phyloP scores from a whole-genome alignment of 495 filamentous ascomycete genomes.

The Hyaloscypha variabilis region DNA sequence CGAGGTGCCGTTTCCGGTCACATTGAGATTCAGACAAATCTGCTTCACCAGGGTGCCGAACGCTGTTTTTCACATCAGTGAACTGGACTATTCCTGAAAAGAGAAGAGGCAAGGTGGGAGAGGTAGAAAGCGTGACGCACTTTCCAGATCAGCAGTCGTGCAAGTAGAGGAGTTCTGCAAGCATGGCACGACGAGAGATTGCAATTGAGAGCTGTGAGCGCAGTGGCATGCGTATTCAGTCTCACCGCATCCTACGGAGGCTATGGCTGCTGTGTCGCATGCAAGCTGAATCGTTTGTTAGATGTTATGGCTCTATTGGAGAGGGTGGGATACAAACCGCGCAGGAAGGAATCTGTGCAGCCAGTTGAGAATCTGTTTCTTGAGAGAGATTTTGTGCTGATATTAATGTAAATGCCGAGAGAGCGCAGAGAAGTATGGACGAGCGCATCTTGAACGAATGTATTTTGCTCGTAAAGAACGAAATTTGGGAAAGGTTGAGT shows the following conservation, averaged over 20 bases:
- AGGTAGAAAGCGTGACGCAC: conserved; percentile 4
- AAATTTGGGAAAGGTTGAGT: not conserved
- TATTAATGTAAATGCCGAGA: not conserved
- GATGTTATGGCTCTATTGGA: not conserved
- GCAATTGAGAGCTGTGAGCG: not conserved
- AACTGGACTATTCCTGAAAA: not conserved
- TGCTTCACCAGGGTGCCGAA: not conserved
- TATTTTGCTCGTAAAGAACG: not conserved
- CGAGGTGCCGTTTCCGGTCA: not conserved
- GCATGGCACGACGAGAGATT: not conserved
- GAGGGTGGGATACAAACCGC: not conserved
- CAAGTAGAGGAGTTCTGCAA: conserved; percentile 1
- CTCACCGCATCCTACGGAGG: conserved; percentile 6
- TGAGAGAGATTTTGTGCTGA: not conserved
- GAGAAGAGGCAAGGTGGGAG: not conserved
- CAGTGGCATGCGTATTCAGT: conserved; percentile 12
- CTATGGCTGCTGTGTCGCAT: conserved; percentile 9
- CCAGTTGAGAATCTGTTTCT: conserved; percentile 8
- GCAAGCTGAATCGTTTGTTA: not conserved
- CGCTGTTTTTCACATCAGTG: not conserved
- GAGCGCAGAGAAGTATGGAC: not conserved
- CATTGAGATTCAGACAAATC: not conserved
- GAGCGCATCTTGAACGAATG: not conserved
- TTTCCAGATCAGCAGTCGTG: conserved; percentile 3
- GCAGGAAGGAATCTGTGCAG: conserved; percentile 12